These are phyloP conservation scores for Trichoderma endophyticum DNA, from an alignment of 2,329 filamentous ascomycete species.

Conservation along the genomic window DNA sequence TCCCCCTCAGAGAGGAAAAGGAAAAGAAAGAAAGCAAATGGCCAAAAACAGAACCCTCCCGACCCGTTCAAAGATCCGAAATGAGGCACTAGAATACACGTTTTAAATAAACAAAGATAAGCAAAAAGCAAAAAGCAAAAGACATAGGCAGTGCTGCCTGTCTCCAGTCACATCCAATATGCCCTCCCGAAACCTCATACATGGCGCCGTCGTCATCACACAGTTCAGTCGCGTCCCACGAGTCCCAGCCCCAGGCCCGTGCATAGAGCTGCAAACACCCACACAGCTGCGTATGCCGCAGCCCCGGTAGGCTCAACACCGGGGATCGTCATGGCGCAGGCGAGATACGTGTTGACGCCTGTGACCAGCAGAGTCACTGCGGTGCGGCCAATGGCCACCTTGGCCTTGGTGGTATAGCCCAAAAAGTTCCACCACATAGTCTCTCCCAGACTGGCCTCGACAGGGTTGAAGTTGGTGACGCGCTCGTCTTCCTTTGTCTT, in stretches of 20 bases:
- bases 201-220: background rate
- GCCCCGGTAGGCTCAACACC: conserved; percentile 71
- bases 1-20: background rate
- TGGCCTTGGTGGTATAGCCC: conserved; percentile 62
- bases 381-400: conserved; percentile 64
- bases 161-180: background rate
- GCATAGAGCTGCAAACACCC: conserved; percentile 63
- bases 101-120: background rate
- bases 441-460: conserved; percentile 62
- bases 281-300: conserved; percentile 67
- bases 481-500: conserved; percentile 48
- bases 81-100: conserved; percentile 5
- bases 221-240: conserved; percentile 44
- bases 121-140: background rate
- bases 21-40: background rate
- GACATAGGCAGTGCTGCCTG: background rate
- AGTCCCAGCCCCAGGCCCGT: conserved; percentile 55
- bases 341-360: conserved; percentile 58
- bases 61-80: background rate
- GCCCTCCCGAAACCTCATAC: background rate
- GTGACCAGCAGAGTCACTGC: conserved; percentile 56
- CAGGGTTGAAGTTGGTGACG: conserved; percentile 58
- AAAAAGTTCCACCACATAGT: conserved; percentile 72
- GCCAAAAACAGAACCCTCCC: background rate
- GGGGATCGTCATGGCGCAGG: conserved; percentile 63